Base-by-base conservation (phyloP, 2,329 filamentous ascomycete species). In the Fusarium proliferatum region DNA sequence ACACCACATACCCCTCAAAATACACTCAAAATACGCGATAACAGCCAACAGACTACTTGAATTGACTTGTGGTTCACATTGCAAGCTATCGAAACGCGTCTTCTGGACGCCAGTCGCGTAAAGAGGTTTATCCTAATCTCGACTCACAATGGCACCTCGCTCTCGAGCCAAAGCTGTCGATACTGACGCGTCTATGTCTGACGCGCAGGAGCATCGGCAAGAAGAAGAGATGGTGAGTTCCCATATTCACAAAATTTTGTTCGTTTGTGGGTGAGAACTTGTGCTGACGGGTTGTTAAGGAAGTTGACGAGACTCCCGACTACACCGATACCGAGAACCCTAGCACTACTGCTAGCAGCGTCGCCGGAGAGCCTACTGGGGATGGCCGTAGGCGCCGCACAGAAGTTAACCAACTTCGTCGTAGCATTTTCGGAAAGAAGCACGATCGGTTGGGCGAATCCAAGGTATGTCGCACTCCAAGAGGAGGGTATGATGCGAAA, bases 381-480 rank as follows among this genome's bases (percentile, higher is more conserved):
- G 96, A 98, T 85, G 95, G 94, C 36, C 92, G 95, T 59, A 97
- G 93, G 85, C 91, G 92, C 80, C 91, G 96, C 77, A 92, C 94
- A 64, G 95, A 98, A 80, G 95, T 92, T 66, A 94, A 95, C 74
- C 93, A 97, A 82, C 88, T 98, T 79, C 93, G 96, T 64, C 94
- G 97, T 81, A 97, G 92, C 82, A 94, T 98, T 71, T 93, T 98
- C 78, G 95, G 95, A 79, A 97, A 94, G 87, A 98, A 99, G 82
- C 96, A 98, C 80, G 94, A 97, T 79, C 90, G 92, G 60, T 84
- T 99, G 12, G 95, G 96, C 79, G 94, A 97, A 80, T 97, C 94
- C 56, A 98, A 97, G 90, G 94, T 96, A 87, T 17, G 80, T 58
- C 15, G 41, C 36, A 42, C 49, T 43, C 30, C 21, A 21, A 21